Evolutionary conservation across 305 asterid genomes (phyloP).

Genomic region (Salvia sclarea): DNA sequence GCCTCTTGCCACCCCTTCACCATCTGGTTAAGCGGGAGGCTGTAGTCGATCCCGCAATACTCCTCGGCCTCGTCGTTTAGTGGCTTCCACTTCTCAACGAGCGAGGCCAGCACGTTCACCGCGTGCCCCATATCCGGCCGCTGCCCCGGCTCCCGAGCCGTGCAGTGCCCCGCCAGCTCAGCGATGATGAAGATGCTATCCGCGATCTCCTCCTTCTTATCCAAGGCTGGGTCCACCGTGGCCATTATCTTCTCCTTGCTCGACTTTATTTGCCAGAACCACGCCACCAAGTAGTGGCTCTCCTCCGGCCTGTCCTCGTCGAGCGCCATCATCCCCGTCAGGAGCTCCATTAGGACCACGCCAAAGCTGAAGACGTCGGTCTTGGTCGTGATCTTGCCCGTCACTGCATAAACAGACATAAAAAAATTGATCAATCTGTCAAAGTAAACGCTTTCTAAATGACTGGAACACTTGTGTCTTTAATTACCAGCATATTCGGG

Average conservation of each 20-base stretch:
- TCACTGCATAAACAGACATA: slow-evolving; percentile 45
- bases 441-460: neutral
- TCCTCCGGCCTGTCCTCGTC: slow-evolving; percentile 81
- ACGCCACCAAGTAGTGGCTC: slow-evolving; percentile 76
- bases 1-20: slow-evolving; percentile 90
- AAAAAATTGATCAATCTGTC: neutral
- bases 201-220: slow-evolving; percentile 46
- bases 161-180: slow-evolving; percentile 93
- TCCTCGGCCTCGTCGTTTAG: slow-evolving; percentile 63
- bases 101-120: slow-evolving; percentile 68
- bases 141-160: slow-evolving; percentile 76
- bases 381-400: slow-evolving; percentile 87
- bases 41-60: slow-evolving; percentile 80
- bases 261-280: slow-evolving; percentile 80
- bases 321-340: slow-evolving; percentile 81
- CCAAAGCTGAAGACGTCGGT: slow-evolving; percentile 88
- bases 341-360: slow-evolving; percentile 83
- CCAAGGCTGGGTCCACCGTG: slow-evolving; percentile 62
- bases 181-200: slow-evolving; percentile 66
- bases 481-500: slow-evolving; percentile 96
- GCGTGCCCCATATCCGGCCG: slow-evolving; percentile 91
- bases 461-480: no score
- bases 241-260: slow-evolving; percentile 62
- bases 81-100: slow-evolving; percentile 86
- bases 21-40: slow-evolving; percentile 88